Evolutionary conservation across 2,329 filamentous ascomycete species (phyloP).

Genomic region (Grosmannia clavigera): DNA sequence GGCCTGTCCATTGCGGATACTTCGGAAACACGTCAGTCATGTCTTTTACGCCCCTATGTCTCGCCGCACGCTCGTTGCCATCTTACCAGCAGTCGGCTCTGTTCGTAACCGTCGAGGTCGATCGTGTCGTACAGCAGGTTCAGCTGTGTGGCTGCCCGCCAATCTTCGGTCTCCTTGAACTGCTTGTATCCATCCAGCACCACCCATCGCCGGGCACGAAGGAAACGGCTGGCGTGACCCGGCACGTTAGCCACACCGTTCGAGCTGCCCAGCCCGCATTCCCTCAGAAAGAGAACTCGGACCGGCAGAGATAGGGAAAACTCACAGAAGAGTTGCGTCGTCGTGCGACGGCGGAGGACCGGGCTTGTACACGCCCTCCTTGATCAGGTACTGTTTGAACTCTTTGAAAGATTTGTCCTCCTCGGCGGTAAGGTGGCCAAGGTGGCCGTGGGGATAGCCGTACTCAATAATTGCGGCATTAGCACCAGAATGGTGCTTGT

Average conservation of each 20-base stretch:
- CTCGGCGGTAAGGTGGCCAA: conserved; percentile 59
- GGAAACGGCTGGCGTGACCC: conserved; percentile 52
- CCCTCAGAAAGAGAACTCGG: background rate
- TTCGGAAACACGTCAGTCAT: conserved; percentile 21
- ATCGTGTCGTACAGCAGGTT: conserved; percentile 76
- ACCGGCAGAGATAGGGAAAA: background rate
- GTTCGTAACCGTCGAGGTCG: conserved; percentile 72
- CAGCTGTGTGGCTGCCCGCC: conserved; percentile 69
- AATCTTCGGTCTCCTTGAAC: conserved; percentile 80
- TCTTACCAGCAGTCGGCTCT: conserved; percentile 60
- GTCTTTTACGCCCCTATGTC: background rate
- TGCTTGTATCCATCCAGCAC: conserved; percentile 67
- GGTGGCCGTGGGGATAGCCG: conserved; percentile 63
- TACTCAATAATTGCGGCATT: conserved; percentile 17
- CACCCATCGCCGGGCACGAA: conserved; percentile 74
- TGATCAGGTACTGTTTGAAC: conserved; percentile 58
- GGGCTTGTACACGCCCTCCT: conserved; percentile 51
- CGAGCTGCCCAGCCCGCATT: background rate
- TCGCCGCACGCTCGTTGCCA: background rate
- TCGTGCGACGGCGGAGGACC: conserved; percentile 52
- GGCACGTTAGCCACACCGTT: background rate
- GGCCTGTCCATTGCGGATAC: conserved; percentile 93
- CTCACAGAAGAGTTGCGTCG: conserved; percentile 60
- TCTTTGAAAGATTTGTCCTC: conserved; percentile 55
- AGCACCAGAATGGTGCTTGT: background rate